Conservation (phyloP, 2,329 filamentous ascomycete species). For the Xylariaceae sp. region DNA sequence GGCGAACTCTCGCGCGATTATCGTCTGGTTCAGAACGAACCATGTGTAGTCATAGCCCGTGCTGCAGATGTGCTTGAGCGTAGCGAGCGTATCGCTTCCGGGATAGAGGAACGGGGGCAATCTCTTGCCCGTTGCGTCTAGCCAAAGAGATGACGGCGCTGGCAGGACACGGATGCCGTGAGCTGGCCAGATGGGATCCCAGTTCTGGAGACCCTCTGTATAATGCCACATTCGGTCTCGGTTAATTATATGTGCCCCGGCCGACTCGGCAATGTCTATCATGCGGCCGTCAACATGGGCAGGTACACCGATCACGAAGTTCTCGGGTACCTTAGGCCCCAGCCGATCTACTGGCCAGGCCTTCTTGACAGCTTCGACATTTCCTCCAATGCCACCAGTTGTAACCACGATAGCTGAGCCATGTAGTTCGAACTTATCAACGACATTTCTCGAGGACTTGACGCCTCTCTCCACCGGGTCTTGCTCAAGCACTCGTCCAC, state of each 20-base stretch:
- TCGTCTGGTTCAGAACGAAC: slow-evolving; percentile 65
- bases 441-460: slow-evolving; percentile 55
- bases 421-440: slow-evolving; percentile 59
- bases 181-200: slow-evolving; percentile 66
- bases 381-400: slow-evolving; percentile 66
- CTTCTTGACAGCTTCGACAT: slow-evolving; percentile 65
- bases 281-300: slow-evolving; percentile 70
- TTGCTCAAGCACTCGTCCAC: slow-evolving; percentile 58
- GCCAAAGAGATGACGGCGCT: slow-evolving; percentile 67
- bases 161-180: slow-evolving; percentile 68
- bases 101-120: slow-evolving; percentile 64
- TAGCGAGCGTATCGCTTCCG: slow-evolving; percentile 63
- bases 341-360: slow-evolving; percentile 65
- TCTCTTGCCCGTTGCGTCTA: slow-evolving; percentile 65
- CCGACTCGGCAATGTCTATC: slow-evolving; percentile 61
- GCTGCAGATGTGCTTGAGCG: slow-evolving; percentile 64
- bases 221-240: slow-evolving; percentile 72
- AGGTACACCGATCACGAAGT: slow-evolving; percentile 66
- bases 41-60: slow-evolving; percentile 69
- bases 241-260: slow-evolving; percentile 64
- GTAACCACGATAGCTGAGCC: slow-evolving; percentile 62
- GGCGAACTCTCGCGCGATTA: slow-evolving; percentile 67
- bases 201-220: slow-evolving; percentile 67
- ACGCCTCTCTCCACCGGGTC: slow-evolving; percentile 59
- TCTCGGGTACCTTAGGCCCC: slow-evolving; percentile 60